phyloP scores from a whole-genome alignment of 768 basidiomycete species.

The Xerocomellus intermedius region DNA sequence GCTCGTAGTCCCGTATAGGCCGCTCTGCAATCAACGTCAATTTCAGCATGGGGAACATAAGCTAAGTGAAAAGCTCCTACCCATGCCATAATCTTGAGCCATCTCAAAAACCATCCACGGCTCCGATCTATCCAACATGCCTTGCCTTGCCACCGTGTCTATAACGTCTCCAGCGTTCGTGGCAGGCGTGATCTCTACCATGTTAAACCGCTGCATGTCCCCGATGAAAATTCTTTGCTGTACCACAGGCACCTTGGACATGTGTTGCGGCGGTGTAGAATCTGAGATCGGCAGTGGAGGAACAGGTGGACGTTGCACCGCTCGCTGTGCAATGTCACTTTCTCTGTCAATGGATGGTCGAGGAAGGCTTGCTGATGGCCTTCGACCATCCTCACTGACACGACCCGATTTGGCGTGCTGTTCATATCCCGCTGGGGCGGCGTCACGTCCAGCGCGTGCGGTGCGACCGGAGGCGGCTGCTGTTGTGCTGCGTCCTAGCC shows the following conservation, averaged over 20 bases:
- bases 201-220: slow-evolving; percentile 71
- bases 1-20: slow-evolving; percentile 84
- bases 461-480: slow-evolving; percentile 14
- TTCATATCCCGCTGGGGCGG: slow-evolving; percentile 15
- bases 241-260: slow-evolving; percentile 33
- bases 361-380: slow-evolving; percentile 17
- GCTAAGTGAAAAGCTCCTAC: slow-evolving; percentile 41
- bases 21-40: slow-evolving; percentile 57
- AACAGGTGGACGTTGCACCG: slow-evolving; percentile 35
- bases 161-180: slow-evolving; percentile 78
- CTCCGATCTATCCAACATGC: slow-evolving; percentile 59
- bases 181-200: slow-evolving; percentile 62
- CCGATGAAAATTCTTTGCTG: slow-evolving; percentile 79
- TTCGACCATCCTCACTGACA: slow-evolving; percentile 28
- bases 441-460: slow-evolving; percentile 18
- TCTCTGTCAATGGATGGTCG: slow-evolving; percentile 26
- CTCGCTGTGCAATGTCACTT: slow-evolving; percentile 22
- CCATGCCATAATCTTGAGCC: slow-evolving; percentile 90
- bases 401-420: slow-evolving; percentile 18
- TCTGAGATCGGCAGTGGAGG: slow-evolving; percentile 39
- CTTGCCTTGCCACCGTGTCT: slow-evolving; percentile 59
- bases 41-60: slow-evolving; percentile 5
- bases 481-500: slow-evolving; percentile 40
- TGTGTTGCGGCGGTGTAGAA: slow-evolving; percentile 32
- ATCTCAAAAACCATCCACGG: slow-evolving; percentile 92